phyloP scores from a whole-genome alignment of 441 rosid genomes.

The Adansonia rubrostipa region DNA sequence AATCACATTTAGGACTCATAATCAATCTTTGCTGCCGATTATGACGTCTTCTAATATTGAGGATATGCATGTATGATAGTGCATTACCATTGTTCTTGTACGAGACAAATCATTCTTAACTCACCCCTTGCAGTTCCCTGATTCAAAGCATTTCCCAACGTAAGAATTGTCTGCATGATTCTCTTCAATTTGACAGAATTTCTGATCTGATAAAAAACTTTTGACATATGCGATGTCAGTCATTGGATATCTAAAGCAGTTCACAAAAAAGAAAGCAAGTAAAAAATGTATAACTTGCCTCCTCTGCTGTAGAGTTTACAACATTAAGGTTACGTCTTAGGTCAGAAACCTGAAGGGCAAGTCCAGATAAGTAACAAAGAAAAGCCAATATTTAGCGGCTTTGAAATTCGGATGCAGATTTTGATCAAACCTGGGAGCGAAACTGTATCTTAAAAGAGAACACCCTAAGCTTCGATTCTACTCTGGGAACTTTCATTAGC shows the following conservation, averaged over 20 bases:
- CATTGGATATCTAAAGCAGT: neutral
- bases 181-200: slow-evolving; percentile 76
- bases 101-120: slow-evolving; percentile 25
- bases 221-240: slow-evolving; percentile 9
- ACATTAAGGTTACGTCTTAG: slow-evolving; percentile 70
- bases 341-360: slow-evolving; percentile 65
- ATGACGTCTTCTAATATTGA: neutral
- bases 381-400: slow-evolving; percentile 22
- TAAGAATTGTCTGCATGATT: slow-evolving; percentile 93
- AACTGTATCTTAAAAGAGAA: slow-evolving; percentile 95
- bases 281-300: slow-evolving; percentile 50
- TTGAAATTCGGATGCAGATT: slow-evolving; percentile 13
- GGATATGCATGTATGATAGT: neutral
- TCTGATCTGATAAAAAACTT: slow-evolving; percentile 55
- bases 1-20: neutral
- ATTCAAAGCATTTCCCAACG: slow-evolving; percentile 92
- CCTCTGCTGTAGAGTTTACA: slow-evolving; percentile 82
- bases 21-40: neutral
- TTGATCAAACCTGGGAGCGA: slow-evolving; percentile 63
- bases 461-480: slow-evolving; percentile 90
- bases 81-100: neutral
- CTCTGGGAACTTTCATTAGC: slow-evolving; percentile 89
- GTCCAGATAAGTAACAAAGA: slow-evolving; percentile 33
- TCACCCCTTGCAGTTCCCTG: slow-evolving; percentile 99
- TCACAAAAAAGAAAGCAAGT: slow-evolving; percentile 5